Conservation (phyloP, 331 rosid species). For the Acacia pycnantha region DNA sequence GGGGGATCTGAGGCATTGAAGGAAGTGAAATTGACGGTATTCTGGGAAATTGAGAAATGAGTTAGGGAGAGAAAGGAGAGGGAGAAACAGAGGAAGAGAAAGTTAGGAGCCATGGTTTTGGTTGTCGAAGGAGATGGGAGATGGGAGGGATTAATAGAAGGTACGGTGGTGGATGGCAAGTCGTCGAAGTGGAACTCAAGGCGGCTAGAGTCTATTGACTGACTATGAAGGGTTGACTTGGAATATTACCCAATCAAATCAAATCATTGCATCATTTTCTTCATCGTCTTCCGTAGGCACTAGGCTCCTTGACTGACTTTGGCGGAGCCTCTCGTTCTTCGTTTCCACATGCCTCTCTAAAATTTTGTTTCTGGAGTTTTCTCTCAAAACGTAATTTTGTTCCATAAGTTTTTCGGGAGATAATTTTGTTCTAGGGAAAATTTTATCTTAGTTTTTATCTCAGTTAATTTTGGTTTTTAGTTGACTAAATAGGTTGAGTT, state of each 20-base stretch:
- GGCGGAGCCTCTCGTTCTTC: neutral
- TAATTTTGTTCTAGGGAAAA: too few species aligned
- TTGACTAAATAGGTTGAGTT: too few species aligned
- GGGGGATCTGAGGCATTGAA: constrained; percentile 57
- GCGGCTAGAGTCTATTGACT: neutral
- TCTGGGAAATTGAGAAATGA: constrained; percentile 41
- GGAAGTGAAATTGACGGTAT: constrained; percentile 10
- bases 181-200: neutral
- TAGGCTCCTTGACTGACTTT: neutral
- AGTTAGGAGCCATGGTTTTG: constrained; percentile 29
- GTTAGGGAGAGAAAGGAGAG: constrained; percentile 24
- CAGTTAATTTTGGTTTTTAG: rapidly evolving
- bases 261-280: neutral
- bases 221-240: neutral
- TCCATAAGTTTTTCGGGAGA: too few species aligned
- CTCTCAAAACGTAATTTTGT: too few species aligned
- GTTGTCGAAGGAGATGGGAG: neutral
- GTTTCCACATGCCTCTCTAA: too few species aligned
- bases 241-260: neutral
- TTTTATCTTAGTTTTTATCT: rapidly evolving
- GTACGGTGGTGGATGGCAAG: neutral
- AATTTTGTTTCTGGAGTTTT: too few species aligned
- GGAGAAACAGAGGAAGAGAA: constrained; percentile 23
- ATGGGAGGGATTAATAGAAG: neutral
- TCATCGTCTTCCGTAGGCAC: neutral